Evolutionary conservation across 2,329 filamentous ascomycete genomes (phyloP), one percentile per base, ranked within the genome.

Genomic region (Claviceps sp.): DNA sequence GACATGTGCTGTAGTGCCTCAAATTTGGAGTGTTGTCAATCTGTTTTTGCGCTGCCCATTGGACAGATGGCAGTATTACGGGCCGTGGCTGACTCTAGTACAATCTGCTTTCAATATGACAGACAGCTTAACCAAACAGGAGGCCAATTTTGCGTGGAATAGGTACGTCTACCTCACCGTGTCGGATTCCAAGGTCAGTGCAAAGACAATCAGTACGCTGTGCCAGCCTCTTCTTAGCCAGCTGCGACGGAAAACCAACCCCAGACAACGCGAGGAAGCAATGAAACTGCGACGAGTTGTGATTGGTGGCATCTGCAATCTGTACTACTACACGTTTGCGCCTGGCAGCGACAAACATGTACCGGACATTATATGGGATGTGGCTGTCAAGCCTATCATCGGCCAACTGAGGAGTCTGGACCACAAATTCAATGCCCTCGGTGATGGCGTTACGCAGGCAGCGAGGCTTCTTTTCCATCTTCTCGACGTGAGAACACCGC

Each of bases 91-190:
- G 7, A 76, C 77, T 36, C 76, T 95, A 9, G 83, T 95, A 18
- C 85, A 95, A 60, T 76, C 76, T 55, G 93, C 88, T 61, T 89
- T 97, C 67, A 95, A 95, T 62, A 85, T 81, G 58, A 78, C 78
- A 50, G 88, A 95, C 56, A 70, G 76, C 3, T 70, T 76, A 45
- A 85, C 84, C 45, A 88, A 84, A 59, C 73, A 80, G 14, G 83
- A 94, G 60, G 87, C 90, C 22, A 89, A 91, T 60, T 72, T 83
- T 52, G 89, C 89, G 1, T 96, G 91, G 87, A 88, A 87, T 59
- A 84, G 87, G 50, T 81, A 96, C 45, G 78, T 93, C 20, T 95
- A 85, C 62, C 78, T 83, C 6, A 75, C 88, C 16, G 77, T 84
- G 51, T 76, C 83, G 0, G 81, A 84, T 57, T 70, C 78, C 30